Conservation (phyloP, 495 filamentous ascomycete species). For the Neurospora sp. region DNA sequence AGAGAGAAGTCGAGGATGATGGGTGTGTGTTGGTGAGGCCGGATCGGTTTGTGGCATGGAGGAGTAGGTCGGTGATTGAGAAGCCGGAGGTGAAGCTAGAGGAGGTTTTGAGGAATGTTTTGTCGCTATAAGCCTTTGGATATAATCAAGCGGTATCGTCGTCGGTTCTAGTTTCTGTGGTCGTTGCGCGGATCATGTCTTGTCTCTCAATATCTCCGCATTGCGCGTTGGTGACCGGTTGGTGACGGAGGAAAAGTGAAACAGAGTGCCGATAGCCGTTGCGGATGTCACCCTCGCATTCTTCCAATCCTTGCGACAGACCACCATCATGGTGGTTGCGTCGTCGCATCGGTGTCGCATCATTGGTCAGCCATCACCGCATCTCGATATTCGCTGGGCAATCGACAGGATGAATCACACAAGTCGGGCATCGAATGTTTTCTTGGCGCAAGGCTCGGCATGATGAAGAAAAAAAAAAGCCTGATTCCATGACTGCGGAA, state of each 20-base stretch:
- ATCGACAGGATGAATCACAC: not conserved
- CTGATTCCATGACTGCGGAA: not conserved
- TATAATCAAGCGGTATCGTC: not conserved
- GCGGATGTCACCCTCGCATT: not conserved
- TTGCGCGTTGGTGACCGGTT: not conserved
- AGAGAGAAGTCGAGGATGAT: slow-evolving; percentile 26
- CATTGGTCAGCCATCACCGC: not conserved
- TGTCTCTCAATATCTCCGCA: not conserved
- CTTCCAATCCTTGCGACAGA: not conserved
- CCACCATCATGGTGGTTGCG: not conserved
- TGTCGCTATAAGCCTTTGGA: slow-evolving; percentile 1
- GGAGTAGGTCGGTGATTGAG: slow-evolving; percentile 17
- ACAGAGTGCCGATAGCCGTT: not conserved
- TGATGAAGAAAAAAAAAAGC: not conserved
- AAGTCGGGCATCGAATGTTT: not conserved
- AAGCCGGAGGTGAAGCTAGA: slow-evolving; percentile 14
- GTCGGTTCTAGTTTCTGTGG: not conserved
- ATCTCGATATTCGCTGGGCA: not conserved
- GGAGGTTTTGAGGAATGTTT: slow-evolving; percentile 15
- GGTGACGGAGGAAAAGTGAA: not conserved
- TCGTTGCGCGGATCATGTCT: not conserved
- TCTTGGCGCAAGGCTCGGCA: not conserved
- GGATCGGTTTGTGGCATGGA: slow-evolving; percentile 36
- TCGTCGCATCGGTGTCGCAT: not conserved
- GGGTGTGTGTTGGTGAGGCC: slow-evolving; percentile 35